phyloP scores from a whole-genome alignment of 2,329 filamentous ascomycete genomes.

The Claviceps maximensis region DNA sequence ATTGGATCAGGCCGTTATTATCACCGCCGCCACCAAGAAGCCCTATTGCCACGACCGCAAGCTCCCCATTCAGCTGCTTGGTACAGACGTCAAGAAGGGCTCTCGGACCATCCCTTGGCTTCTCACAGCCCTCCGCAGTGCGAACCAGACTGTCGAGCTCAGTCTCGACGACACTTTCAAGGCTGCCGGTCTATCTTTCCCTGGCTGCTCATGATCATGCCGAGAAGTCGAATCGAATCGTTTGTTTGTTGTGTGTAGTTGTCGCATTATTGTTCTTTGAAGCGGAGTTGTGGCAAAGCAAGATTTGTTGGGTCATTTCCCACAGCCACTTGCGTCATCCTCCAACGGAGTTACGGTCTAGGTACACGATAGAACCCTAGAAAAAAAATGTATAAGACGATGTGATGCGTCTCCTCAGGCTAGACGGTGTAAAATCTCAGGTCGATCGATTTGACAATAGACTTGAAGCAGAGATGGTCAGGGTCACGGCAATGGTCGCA shows the following conservation, averaged over 20 bases:
- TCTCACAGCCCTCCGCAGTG: constrained; percentile 36
- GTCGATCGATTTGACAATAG: background rate
- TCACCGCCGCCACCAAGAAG: constrained; percentile 23
- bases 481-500: background rate
- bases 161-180: constrained; percentile 33
- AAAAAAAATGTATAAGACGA: background rate
- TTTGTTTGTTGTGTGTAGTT: background rate
- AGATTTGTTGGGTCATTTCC: background rate
- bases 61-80: constrained; percentile 41
- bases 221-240: background rate
- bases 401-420: background rate
- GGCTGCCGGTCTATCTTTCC: constrained; percentile 3
- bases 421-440: constrained; percentile 1
- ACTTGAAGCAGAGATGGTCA: background rate
- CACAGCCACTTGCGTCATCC: background rate
- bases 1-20: constrained; percentile 35
- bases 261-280: background rate
- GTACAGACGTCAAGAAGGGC: constrained; percentile 36
- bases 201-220: constrained; percentile 1
- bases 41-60: constrained; percentile 41
- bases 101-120: constrained; percentile 44
- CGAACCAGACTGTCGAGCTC: constrained; percentile 38
- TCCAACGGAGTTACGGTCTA: background rate
- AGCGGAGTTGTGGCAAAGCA: too few species aligned
- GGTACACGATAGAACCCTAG: background rate